Base-by-base conservation (phyloP, 2,329 filamentous ascomycete genomes). In the Graphiopsis chlorocephala region DNA sequence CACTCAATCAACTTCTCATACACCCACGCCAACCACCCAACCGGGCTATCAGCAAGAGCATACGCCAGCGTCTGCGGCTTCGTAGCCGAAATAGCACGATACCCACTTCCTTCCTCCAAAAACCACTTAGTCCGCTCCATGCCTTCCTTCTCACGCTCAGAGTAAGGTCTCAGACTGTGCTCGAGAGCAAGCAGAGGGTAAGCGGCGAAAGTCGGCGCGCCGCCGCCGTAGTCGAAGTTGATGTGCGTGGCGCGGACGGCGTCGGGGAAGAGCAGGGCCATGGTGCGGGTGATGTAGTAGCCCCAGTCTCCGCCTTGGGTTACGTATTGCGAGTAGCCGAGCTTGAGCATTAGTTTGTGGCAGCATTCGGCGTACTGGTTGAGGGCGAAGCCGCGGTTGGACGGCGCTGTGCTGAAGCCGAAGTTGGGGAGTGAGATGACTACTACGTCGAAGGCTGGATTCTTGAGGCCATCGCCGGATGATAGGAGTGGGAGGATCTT, bases 241-340 rank as follows among this genome's bases (percentile, higher is more conserved):
- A 88, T 79, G 73, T 90, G 89, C 5, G 81, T 82, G 38, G 86
- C 86, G 68, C 83, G 81, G 68, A 84, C 33, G 82, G 78, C 1
- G 72, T 76, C 0, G 0, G 86, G 85, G 69, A 88, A 90, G 3
- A 83, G 73, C 7, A 82, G 72, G 0, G 83, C 84, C 63, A 91
- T 82, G 23, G 81, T 75, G 11, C 88, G 84, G n/a, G 86, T 87
- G 67, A 91, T 83, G 68, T 82, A 81, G 71, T 82, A 86, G 25
- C 89, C 90, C 88, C 88, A 91, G 71, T 92, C 89, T 29, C 89
- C 89, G 68, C 87, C 88, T 75, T 90, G 78, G 12, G 80, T 77
- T 1, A 77, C 72, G 65, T 88, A 90, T 76, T 86, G 78, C 1
- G 81, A 68, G 71, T 90, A 92, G 0, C 88, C 88, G 4, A 92